Evolutionary conservation across 257 asterid genomes (phyloP).

Genomic region (Solanum sejunctum): DNA sequence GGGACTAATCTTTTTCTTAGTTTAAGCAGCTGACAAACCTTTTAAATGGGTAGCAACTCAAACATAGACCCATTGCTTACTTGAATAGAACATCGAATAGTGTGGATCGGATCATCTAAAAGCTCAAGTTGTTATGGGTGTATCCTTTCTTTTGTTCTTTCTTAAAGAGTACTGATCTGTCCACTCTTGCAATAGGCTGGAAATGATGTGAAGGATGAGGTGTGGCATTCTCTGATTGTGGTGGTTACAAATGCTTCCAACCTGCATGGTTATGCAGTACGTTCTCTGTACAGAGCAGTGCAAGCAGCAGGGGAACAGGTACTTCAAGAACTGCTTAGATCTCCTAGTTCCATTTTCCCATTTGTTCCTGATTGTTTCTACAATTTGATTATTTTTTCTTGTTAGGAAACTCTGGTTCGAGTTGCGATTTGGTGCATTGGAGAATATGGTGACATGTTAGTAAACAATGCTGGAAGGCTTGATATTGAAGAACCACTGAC

Average conservation of each 20-base stretch:
- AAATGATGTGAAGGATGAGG: constrained; percentile 86
- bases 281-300: constrained; percentile 68
- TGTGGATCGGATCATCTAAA: neutral
- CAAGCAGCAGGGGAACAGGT: constrained; percentile 80
- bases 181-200: constrained; percentile 57
- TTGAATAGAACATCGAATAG: neutral
- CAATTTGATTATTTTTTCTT: constrained; percentile 3
- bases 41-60: neutral
- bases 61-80: neutral
- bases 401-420: constrained; percentile 83
- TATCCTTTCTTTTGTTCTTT: neutral
- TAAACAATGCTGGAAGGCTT: constrained; percentile 58
- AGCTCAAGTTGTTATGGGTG: neutral
- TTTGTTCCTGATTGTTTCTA: neutral
- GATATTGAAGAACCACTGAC: constrained; percentile 65
- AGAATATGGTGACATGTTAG: constrained; percentile 93
- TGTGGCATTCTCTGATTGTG: constrained; percentile 87
- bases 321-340: neutral
- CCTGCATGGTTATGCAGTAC: constrained; percentile 86
- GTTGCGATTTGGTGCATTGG: constrained; percentile 99
- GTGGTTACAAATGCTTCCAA: constrained; percentile 83
- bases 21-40: neutral
- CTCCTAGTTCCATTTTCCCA: neutral
- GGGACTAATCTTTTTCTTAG: neutral
- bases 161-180: constrained; percentile 1